Evolutionary conservation across 768 basidiomycete genomes (phyloP).

Genomic region (Lactarius sp.): DNA sequence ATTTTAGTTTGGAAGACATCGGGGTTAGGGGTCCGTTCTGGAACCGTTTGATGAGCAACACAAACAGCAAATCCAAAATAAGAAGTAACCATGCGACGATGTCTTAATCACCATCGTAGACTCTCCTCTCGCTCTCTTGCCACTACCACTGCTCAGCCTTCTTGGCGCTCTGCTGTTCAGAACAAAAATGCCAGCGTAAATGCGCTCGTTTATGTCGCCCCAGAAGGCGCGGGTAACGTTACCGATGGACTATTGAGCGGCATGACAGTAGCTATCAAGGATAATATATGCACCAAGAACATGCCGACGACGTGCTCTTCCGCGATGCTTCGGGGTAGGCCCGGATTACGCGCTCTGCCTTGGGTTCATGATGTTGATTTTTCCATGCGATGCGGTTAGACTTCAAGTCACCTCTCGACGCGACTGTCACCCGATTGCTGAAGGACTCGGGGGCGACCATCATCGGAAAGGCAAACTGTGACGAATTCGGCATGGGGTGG

Average conservation of each 20-base stretch:
- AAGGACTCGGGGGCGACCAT: conserved; percentile 60
- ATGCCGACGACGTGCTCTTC: conserved; percentile 79
- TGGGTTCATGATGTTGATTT: background rate
- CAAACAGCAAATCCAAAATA: background rate
- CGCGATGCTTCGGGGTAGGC: conserved; percentile 58
- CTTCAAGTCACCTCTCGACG: conserved; percentile 77
- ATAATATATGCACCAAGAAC: conserved; percentile 70
- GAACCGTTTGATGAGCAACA: no score
- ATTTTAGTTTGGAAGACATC: conserved; percentile 16
- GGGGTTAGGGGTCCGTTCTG: conserved; percentile 20
- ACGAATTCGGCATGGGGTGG: conserved; percentile 99
- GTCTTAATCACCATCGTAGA: background rate
- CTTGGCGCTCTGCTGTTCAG: conserved; percentile 20
- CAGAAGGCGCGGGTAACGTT: conserved; percentile 2
- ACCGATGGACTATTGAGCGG: conserved; percentile 35
- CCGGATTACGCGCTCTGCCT: background rate
- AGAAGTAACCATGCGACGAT: conserved; percentile 16
- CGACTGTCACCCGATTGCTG: conserved; percentile 72
- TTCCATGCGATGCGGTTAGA: conserved; percentile 36
- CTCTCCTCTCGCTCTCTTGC: conserved; percentile 9
- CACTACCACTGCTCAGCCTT: background rate
- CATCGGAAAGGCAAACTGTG: conserved; percentile 88
- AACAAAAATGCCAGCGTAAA: conserved; percentile 43
- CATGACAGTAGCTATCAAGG: conserved; percentile 71
- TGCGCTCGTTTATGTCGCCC: conserved; percentile 43